phyloP scores from a whole-genome alignment of 257 asterid genomes.

The Oldenlandia corymbosa region DNA sequence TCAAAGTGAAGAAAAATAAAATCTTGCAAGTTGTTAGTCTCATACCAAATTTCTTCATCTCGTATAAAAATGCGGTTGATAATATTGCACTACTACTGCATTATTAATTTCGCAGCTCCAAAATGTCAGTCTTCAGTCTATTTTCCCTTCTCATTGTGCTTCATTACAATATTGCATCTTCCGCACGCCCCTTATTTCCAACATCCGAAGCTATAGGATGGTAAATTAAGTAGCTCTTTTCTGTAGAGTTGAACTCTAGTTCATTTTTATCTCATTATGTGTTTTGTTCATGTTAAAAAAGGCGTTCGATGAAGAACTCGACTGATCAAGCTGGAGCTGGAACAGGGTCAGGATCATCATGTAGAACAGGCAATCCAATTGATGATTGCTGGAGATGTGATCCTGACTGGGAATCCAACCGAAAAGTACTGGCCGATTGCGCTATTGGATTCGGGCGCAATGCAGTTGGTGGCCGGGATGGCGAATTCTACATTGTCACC shows the following conservation, averaged over 20 bases:
- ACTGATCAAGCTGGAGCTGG: slow-evolving; percentile 10
- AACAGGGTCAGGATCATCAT: slow-evolving; percentile 11
- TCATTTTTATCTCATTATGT: not conserved
- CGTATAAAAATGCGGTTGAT: slow-evolving; percentile 5
- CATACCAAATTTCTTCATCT: not conserved
- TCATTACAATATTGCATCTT: not conserved
- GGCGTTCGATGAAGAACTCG: slow-evolving; percentile 19
- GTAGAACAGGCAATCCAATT: slow-evolving; percentile 56
- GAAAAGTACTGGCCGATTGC: slow-evolving; percentile 56
- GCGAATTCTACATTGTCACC: slow-evolving; percentile 51
- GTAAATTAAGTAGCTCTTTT: slow-evolving; percentile 5
- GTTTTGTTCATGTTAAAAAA: not conserved
- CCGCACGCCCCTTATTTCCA: slow-evolving; percentile 3
- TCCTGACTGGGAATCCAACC: slow-evolving; percentile 59
- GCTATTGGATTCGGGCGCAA: slow-evolving; percentile 56
- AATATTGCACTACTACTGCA: not conserved
- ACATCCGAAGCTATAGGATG: slow-evolving; percentile 13
- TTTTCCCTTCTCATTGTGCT: slow-evolving; percentile 10
- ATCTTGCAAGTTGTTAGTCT: not conserved
- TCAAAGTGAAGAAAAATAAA: too few relatives aligned
- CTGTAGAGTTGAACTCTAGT: not conserved
- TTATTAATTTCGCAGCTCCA: not conserved
- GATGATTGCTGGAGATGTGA: slow-evolving; percentile 76
- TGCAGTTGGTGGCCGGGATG: slow-evolving; percentile 62
- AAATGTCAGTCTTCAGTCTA: not conserved